Evolutionary conservation across 1,284 basidiomycete species (phyloP).

Genomic region (Golubevia sp.): DNA sequence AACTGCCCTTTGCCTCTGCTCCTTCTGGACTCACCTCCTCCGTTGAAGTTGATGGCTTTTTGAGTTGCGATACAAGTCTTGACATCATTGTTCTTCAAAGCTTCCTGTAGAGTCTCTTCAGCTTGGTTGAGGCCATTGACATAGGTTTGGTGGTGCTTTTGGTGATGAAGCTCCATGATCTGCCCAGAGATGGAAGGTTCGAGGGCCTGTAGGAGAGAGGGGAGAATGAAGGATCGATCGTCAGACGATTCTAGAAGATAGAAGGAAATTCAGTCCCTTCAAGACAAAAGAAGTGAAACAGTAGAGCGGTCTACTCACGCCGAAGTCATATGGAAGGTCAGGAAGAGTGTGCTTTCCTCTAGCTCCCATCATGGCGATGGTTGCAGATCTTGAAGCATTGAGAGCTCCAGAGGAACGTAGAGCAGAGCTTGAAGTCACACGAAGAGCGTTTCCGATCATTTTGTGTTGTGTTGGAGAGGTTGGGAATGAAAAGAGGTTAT

Average conservation of each 20-base stretch:
- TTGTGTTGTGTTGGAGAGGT: not conserved
- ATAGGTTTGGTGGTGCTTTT: constrained; percentile 60
- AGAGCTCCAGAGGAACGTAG: constrained; percentile 9
- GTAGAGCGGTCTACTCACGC: constrained; percentile 16
- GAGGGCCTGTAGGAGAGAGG: too few species aligned
- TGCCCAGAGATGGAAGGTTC: constrained; percentile 54
- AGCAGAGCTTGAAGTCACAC: not conserved
- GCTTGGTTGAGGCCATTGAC: constrained; percentile 56
- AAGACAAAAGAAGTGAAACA: not conserved
- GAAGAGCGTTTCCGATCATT: not conserved
- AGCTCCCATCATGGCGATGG: constrained; percentile 9
- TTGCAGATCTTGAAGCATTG: constrained; percentile 3
- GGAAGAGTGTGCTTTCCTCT: constrained; percentile 60
- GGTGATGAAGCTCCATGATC: constrained; percentile 60
- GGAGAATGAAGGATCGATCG: too few species aligned
- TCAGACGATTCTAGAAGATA: too few species aligned
- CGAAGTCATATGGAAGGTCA: constrained; percentile 55
- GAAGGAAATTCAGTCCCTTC: too few species aligned
- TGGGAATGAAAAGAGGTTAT: not conserved
- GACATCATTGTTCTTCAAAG: constrained; percentile 41
- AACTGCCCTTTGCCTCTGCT: not conserved
- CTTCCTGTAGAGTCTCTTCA: constrained; percentile 44
- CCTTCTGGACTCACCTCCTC: constrained; percentile 27
- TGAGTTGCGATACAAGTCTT: constrained; percentile 35
- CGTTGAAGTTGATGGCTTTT: constrained; percentile 59